Evolutionary conservation across 805 yeast species (phyloP), one percentile per base, ranked within the genome.

Genomic region (Blastobotrys muscicola): DNA sequence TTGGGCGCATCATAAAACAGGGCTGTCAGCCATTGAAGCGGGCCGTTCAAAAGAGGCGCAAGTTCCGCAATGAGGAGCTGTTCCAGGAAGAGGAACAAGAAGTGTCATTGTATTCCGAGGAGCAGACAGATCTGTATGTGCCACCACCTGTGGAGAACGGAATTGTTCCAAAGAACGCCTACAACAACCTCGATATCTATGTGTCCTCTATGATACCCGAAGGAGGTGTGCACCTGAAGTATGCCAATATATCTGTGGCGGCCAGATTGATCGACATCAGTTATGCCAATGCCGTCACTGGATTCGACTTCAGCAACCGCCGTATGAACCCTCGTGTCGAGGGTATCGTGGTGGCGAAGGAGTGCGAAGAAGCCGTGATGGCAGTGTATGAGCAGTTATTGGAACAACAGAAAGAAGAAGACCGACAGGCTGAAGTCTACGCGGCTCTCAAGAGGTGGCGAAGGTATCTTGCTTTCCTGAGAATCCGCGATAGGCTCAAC

Each of bases 221-320:
- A 12, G 89, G 90, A 15, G 94, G 85, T 7, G 72, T 67, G 8
- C 73, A 85, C 43, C 64, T 87, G 4, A 74, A 51, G 70, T 74
- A 47, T 26, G 49, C 54, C 33, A 61, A 71, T 45, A 76, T 83
- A 0, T 76, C 74, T 33, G 69, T 69, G 39, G 96, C 97, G 0
- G 94, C 94, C 0, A 73, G 72, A 45, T 56, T 78, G 0, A 54
- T 89, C 8, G 76, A 74, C 0, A 70, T 90, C 5, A 95, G 85
- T 50, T 86, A 71, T 65, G 97, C 95, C 0, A 80, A 77, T 39
- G 97, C 97, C 0, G 89, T 87, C 2, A 80, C 81, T 2, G 85
- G 89, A 0, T 90, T 92, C 64, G 92, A 85, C 44, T 92, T 84
- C 62, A 39, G 44, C n/a, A 61, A 64, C 36, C 58, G 68, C 36